These are phyloP conservation scores for Vachellia collinsii DNA, from an alignment of 306 rosid species.

Conservation along the genomic window DNA sequence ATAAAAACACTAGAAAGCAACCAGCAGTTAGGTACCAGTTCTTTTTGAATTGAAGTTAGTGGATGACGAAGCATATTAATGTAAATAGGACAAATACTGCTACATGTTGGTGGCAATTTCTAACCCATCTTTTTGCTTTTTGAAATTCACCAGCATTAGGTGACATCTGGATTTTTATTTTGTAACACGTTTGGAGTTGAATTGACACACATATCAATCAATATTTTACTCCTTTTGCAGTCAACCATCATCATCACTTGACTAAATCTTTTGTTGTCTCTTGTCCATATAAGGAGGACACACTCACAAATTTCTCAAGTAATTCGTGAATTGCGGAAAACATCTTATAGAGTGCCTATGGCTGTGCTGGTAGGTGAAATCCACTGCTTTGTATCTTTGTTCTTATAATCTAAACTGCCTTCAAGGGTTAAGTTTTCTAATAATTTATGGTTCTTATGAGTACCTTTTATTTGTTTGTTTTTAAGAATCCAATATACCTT, in stretches of 20 bases:
- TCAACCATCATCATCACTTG: constrained; percentile 21
- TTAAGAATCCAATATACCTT: constrained; percentile 4
- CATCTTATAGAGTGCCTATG: constrained; percentile 89
- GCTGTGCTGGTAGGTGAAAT: constrained; percentile 77
- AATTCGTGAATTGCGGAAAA: constrained; percentile 78
- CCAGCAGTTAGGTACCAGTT: background rate
- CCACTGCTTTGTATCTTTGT: constrained; percentile 22
- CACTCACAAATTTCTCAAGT: constrained; percentile 96
- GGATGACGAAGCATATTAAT: background rate
- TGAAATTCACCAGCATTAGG: background rate
- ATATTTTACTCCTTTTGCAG: background rate
- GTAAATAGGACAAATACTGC: background rate
- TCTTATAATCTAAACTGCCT: background rate
- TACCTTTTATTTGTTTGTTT: constrained; percentile 8
- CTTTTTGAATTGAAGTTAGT: background rate
- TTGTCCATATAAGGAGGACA: constrained; percentile 73
- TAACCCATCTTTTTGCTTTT: background rate
- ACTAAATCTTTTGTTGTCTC: constrained; percentile 18
- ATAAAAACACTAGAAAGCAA: background rate
- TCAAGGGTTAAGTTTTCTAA: background rate
- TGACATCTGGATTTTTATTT: constrained; percentile 21
- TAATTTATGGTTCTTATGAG: constrained; percentile 1
- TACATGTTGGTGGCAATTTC: constrained; percentile 4
- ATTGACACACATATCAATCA: background rate
- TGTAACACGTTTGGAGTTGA: constrained; percentile 4